These are phyloP conservation scores for Thinopyrum obtusiflorum DNA, from an alignment of 202 grass and related monocot species.

Conservation along the genomic window DNA sequence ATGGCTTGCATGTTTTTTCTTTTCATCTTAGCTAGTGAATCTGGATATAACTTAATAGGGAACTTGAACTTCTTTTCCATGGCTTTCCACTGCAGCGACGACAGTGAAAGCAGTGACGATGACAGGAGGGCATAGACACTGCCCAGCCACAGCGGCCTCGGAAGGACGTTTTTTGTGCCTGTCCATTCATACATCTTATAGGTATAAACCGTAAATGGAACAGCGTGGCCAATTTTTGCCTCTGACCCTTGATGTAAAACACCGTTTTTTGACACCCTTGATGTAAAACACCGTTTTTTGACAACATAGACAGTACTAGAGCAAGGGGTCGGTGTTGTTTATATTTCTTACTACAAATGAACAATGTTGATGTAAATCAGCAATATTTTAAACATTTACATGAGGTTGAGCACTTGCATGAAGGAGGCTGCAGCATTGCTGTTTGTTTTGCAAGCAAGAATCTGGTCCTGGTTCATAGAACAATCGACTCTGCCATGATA, in stretches of 20 bases:
- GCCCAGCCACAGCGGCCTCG: not conserved
- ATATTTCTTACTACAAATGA: constrained; percentile 6
- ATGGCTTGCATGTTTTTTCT: not conserved
- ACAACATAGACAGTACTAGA: constrained; percentile 24
- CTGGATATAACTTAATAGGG: not conserved
- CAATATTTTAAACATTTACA: not conserved
- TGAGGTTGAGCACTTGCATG: not conserved
- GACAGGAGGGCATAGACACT: constrained; percentile 44
- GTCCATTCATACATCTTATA: constrained; percentile 7
- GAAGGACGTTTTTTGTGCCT: not conserved
- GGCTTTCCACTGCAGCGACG: constrained; percentile 54
- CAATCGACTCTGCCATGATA: not conserved
- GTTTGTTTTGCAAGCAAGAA: not conserved
- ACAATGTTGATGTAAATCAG: not conserved
- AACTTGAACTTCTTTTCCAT: constrained; percentile 20
- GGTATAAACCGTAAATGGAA: constrained; percentile 32
- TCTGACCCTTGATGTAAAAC: constrained; percentile 36
- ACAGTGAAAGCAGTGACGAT: constrained; percentile 82
- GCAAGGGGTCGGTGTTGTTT: constrained; percentile 20
- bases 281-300: constrained; percentile 37
- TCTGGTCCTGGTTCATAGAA: not conserved
- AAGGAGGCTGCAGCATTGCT: not conserved
- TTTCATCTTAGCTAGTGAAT: constrained; percentile 1
- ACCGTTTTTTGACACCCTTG: constrained; percentile 18
- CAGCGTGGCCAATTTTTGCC: constrained; percentile 36